phyloP scores from a whole-genome alignment of 495 filamentous ascomycete species.

The Penicillium malachiteum region DNA sequence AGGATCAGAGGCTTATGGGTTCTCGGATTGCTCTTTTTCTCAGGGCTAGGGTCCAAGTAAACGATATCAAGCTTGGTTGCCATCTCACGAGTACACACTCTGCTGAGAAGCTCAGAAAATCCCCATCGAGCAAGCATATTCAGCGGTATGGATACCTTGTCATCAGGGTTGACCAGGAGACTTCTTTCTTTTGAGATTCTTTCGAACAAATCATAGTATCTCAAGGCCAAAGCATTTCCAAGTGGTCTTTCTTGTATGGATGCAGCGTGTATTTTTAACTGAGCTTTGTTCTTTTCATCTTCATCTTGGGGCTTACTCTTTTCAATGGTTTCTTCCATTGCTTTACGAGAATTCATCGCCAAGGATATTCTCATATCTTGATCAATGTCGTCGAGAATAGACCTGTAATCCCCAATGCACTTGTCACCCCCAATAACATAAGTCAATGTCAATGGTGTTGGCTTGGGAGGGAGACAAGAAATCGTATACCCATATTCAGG shows the following conservation, averaged over 20 bases:
- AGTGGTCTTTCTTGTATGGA: neutral
- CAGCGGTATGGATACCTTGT: neutral
- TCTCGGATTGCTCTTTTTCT: neutral
- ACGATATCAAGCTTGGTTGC: constrained; percentile 9
- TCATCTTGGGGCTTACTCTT: neutral
- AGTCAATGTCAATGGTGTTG: no score
- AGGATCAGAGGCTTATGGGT: constrained; percentile 8
- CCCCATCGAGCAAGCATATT: constrained; percentile 8
- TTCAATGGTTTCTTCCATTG: neutral
- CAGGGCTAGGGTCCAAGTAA: constrained; percentile 2
- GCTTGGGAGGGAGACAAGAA: neutral
- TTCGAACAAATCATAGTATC: constrained; percentile 12
- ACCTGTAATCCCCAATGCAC: no score
- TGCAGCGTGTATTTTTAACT: neutral
- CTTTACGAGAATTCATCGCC: neutral
- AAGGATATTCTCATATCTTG: neutral
- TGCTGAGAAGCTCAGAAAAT: constrained; percentile 5
- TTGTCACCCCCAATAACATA: no score
- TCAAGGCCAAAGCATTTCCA: neutral
- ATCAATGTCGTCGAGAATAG: no score
- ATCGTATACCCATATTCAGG: neutral
- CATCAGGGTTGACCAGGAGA: neutral
- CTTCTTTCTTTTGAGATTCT: neutral
- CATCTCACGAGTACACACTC: constrained; percentile 5
- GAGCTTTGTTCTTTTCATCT: neutral